Conservation (phyloP, 1,284 basidiomycete species). For the Grifola frondosa region DNA sequence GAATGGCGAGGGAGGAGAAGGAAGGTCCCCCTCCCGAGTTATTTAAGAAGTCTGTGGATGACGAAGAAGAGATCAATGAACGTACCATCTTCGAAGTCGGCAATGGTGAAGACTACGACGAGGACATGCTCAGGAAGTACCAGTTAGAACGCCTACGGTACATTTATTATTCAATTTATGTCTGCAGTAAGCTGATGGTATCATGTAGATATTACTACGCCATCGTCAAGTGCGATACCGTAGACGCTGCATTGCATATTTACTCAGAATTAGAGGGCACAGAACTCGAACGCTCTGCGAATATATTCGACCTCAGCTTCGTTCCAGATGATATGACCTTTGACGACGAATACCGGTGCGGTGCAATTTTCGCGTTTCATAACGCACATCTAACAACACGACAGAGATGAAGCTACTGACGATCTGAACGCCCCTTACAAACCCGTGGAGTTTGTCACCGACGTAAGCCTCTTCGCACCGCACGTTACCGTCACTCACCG, state of each 20-base stretch:
- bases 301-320: conserved; percentile 93
- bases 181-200: conserved; percentile 1
- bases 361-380: conserved; percentile 4
- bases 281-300: conserved; percentile 96
- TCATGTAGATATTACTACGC: conserved; percentile 90
- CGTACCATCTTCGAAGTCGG: conserved; percentile 68
- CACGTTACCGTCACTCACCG: conserved; percentile 1
- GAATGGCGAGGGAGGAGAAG: conserved; percentile 84
- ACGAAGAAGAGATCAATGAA: conserved; percentile 60
- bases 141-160: conserved; percentile 92
- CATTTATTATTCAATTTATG: conserved; percentile 29
- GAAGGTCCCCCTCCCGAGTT: conserved; percentile 90
- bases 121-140: conserved; percentile 88
- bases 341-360: conserved; percentile 74
- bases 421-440: conserved; percentile 69
- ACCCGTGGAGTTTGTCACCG: conserved; percentile 90
- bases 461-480: conserved; percentile 50
- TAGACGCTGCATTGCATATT: conserved; percentile 78
- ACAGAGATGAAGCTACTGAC: conserved; percentile 82
- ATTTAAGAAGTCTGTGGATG: conserved; percentile 56
- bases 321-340: conserved; percentile 94
- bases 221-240: conserved; percentile 85
- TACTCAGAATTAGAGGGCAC: conserved; percentile 91
- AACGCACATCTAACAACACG: conserved; percentile 3
- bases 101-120: conserved; percentile 77